Base-by-base conservation (phyloP, 140 eudicot species). In the Stevia rebaudiana region DNA sequence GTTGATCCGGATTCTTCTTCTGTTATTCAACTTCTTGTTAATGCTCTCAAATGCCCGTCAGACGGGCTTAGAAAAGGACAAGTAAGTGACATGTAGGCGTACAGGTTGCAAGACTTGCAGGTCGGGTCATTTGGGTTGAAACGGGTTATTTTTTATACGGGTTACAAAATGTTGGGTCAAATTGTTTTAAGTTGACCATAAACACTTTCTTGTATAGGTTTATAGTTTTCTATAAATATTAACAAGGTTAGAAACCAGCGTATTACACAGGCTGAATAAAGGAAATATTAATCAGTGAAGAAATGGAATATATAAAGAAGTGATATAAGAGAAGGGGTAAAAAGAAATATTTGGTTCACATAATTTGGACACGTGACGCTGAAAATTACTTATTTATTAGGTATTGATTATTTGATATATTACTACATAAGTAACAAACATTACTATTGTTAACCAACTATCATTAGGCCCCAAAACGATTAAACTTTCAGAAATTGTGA, bases 21-120 rank as follows among this genome's bases (percentile, higher is more conserved):
- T 62, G 79, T 88, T 25, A 81, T 88, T 63, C 82, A 88, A 74
- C 96, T 88, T 49, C 70, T 88, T 54, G 85, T 80, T 53, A 90
- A 88, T 53, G 96, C 96, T 54, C 84, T 88, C 11, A 75, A 74
- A 76, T 88, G 96, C 65, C 96, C 96, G 41, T 88, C 96, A 50
- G 96, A 88, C 46, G 94, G 96, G 49, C 90, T 88, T 44, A 94
- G 96, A 11, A 88, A 88, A 76, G 96, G 96, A 70, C 96, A 88
- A 80, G 96, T 85, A 76, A 60, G 84, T 62, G 7, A 74, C n/a
- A 19, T 48, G 28, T 59, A 43, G 48, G 43, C 48, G 4, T 43
- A 3, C 19, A 43, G 49, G 49, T 43, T 18, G 19, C 49, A 43
- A 25, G 5, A 55, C 18, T 0, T 13, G 57, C 2, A 12, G 7